Evolutionary conservation across 495 filamentous ascomycete genomes (phyloP), one percentile per base, ranked within the genome.

Genomic region (Penicillium fimorum): DNA sequence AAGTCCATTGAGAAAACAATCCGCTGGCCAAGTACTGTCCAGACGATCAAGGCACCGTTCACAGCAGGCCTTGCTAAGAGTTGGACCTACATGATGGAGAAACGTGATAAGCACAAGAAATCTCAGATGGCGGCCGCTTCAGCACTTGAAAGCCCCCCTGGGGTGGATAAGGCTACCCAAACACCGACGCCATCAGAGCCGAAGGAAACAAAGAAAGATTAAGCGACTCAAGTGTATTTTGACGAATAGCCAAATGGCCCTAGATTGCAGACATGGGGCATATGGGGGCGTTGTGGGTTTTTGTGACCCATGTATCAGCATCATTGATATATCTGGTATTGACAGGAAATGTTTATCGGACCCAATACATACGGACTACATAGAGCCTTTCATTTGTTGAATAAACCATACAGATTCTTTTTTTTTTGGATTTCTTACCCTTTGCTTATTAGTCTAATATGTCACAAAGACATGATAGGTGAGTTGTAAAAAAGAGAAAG

Each of bases 1-100:
- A 75, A 71, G 15, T 87, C 90, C 30, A 91, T 98, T 63, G 87
- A 85, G 65, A 87, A 86, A 64, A 97, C 95, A 0, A 88, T 97
- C 62, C 81, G 77, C 47, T 98, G 95, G 95, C 91, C 94, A 4
- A 91, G 89, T 57, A 90, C 87, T 8, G 84, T 83, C 5, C 91
- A 98, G 74, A 90, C 82, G 37, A 56, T 92, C 40, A 97, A 98
- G 72, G 86, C 90, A 4, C 64, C 84, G 0, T 63, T 96, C 22
- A 97, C 91, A 2, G 82, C 87, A 1, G 95, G 94, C 0, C 61
- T 88, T 7, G 61, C 73, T 41, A 82, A 84, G 61, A 84, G 84
- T 49, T 83, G 80, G 78, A 82, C 82, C 56, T 98, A 98, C 72
- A 54, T 93, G 56, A 74, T 76, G 33, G 95, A 97, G 71, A 98